phyloP scores from a whole-genome alignment of 768 basidiomycete species.

The Hortiboletus campestris region DNA sequence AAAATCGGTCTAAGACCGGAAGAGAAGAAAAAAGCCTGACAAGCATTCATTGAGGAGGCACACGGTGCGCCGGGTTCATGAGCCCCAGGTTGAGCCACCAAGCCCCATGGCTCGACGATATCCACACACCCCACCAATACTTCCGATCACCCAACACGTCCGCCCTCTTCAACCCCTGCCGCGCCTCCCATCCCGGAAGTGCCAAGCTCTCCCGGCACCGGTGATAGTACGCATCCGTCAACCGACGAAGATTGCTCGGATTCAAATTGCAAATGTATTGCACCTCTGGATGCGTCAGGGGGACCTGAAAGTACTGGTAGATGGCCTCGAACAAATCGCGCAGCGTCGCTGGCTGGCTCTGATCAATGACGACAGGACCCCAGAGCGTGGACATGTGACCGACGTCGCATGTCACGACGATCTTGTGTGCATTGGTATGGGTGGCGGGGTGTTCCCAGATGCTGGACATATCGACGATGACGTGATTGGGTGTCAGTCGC shows the following conservation, averaged over 20 bases:
- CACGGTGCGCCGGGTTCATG: slow-evolving; percentile 21
- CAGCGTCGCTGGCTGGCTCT: slow-evolving; percentile 36
- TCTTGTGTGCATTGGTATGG: slow-evolving; percentile 13
- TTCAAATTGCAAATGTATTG: slow-evolving; percentile 17
- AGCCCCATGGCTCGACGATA: slow-evolving; percentile 31
- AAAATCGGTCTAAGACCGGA: background rate
- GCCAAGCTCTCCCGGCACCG: slow-evolving; percentile 41
- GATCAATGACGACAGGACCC: slow-evolving; percentile 49
- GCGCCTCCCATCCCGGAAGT: slow-evolving; percentile 38
- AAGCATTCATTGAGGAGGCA: background rate
- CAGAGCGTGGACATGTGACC: slow-evolving; percentile 34
- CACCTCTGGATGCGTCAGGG: slow-evolving; percentile 36
- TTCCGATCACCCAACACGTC: slow-evolving; percentile 49
- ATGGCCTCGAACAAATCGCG: slow-evolving; percentile 49
- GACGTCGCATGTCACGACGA: slow-evolving; percentile 27
- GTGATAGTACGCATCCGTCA: slow-evolving; percentile 29
- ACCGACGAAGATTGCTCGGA: slow-evolving; percentile 16
- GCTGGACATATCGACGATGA: slow-evolving; percentile 19
- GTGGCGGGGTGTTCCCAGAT: slow-evolving; percentile 22
- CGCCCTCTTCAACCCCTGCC: slow-evolving; percentile 43
- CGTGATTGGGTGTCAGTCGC: slow-evolving; percentile 30
- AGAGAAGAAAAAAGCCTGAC: background rate
- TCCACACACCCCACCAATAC: slow-evolving; percentile 44
- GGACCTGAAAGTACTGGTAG: slow-evolving; percentile 45
- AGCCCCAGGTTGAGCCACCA: slow-evolving; percentile 51